These are phyloP conservation scores for Hypomontagnella submonticulosa DNA, from an alignment of 495 filamentous ascomycete genomes.

Conservation along the genomic window DNA sequence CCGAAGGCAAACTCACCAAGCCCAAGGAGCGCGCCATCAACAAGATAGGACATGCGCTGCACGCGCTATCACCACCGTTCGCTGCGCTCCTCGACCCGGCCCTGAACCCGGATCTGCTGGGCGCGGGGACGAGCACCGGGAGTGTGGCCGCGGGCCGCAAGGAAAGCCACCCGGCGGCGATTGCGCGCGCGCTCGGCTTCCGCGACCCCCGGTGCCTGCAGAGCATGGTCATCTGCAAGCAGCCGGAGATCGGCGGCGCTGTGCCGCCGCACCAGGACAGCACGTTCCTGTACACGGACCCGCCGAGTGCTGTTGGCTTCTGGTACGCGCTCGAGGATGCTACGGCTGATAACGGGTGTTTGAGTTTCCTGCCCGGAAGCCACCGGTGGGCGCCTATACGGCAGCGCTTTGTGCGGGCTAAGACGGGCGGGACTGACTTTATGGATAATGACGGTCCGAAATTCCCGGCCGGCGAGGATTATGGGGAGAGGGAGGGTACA, in stretches of 20 bases:
- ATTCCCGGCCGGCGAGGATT: conserved; percentile 58
- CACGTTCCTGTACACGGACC: conserved; percentile 91
- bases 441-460: conserved; percentile 55
- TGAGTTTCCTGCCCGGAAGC: conserved; percentile 84
- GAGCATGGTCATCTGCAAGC: conserved; percentile 98
- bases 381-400: conserved; percentile 73
- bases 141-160: conserved; percentile 26
- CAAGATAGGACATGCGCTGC: conserved; percentile 95
- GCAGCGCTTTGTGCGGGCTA: conserved; percentile 77
- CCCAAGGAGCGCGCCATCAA: conserved; percentile 88
- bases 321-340: conserved; percentile 97
- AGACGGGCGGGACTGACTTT: conserved; percentile 62
- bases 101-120: conserved; percentile 53
- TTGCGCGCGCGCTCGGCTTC: conserved; percentile 80
- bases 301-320: conserved; percentile 89
- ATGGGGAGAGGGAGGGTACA: conserved; percentile 47
- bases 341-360: conserved; percentile 82
- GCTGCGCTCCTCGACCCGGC: conserved; percentile 63
- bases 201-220: conserved; percentile 77
- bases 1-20: conserved; percentile 67
- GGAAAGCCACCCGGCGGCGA: conserved; percentile 59
- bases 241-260: conserved; percentile 91
- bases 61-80: conserved; percentile 79
- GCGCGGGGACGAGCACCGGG: conserved; percentile 34
- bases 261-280: conserved; percentile 91